Evolutionary conservation across 768 basidiomycete genomes (phyloP).

Genomic region (Kwoniella europaea): DNA sequence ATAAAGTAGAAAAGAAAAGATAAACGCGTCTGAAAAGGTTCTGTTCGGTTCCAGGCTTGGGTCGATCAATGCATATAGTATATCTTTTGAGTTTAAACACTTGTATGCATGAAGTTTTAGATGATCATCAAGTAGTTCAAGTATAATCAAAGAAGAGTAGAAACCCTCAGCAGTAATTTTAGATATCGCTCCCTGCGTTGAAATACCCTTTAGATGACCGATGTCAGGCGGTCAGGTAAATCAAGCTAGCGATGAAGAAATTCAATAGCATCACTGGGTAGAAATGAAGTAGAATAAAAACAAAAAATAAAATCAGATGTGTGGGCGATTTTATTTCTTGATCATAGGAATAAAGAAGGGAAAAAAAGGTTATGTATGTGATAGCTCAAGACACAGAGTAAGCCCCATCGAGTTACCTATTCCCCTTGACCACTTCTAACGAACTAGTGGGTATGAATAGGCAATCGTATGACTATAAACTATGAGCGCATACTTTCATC

Average conservation of each 20-base stretch:
- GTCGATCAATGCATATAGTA: background rate
- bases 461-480: conserved; percentile 54
- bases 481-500: conserved; percentile 48
- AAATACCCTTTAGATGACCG: conserved; percentile 36
- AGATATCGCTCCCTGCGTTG: conserved; percentile 47
- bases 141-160: background rate
- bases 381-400: conserved; percentile 53
- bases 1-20: background rate
- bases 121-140: background rate
- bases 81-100: background rate
- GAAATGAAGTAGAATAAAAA: background rate
- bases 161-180: conserved; percentile 45
- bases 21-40: too few species aligned
- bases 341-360: conserved; percentile 17
- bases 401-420: conserved; percentile 56
- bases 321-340: conserved; percentile 20
- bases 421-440: conserved; percentile 11
- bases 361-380: conserved; percentile 6
- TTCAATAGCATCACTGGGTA: conserved; percentile 55
- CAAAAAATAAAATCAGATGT: conserved; percentile 17
- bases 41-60: background rate
- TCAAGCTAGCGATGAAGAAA: conserved; percentile 56
- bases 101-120: conserved; percentile 2
- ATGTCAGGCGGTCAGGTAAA: conserved; percentile 41
- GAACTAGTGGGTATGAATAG: background rate